phyloP scores from a whole-genome alignment of 1,284 basidiomycete species.

The Trichosporon inkin region DNA sequence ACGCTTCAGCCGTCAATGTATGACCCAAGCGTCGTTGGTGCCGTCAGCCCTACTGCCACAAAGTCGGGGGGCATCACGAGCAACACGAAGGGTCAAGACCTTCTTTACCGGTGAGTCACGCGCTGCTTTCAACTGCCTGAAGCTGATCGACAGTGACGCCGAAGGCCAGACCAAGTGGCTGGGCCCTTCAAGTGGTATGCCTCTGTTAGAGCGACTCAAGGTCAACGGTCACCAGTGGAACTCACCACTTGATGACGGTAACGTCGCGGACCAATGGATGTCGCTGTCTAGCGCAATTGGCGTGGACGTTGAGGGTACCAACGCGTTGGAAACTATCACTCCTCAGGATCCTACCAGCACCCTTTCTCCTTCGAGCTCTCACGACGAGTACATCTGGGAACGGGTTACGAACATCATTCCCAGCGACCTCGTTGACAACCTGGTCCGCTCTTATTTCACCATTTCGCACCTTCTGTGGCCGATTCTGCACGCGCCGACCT shows the following conservation, averaged over 20 bases:
- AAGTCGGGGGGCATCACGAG: constrained; percentile 9
- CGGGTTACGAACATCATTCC: constrained; percentile 27
- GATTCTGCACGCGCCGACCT: constrained; percentile 35
- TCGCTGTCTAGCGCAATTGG: constrained; percentile 35
- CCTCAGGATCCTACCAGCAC: constrained; percentile 1
- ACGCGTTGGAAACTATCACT: constrained; percentile 3
- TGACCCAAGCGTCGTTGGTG: constrained; percentile 13
- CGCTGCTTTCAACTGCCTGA: neutral
- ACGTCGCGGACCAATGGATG: constrained; percentile 34
- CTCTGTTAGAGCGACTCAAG: constrained; percentile 34
- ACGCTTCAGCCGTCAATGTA: constrained; percentile 19
- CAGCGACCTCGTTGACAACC: constrained; percentile 26
- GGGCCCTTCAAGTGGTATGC: constrained; percentile 40
- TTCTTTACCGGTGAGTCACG: constrained; percentile 29
- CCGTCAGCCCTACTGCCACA: constrained; percentile 6
- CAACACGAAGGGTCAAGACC: constrained; percentile 21
- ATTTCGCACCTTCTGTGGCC: constrained; percentile 38
- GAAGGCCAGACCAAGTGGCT: constrained; percentile 38
- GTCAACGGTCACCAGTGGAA: constrained; percentile 20
- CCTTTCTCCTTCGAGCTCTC: constrained; percentile 18
- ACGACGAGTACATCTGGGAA: constrained; percentile 29
- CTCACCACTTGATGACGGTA: constrained; percentile 19
- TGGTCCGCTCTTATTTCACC: constrained; percentile 37
- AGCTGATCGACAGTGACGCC: constrained; percentile 21
- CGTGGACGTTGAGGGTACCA: constrained; percentile 23